Conservation (phyloP, 1,284 basidiomycete genomes). For the Cerrena zonata region DNA sequence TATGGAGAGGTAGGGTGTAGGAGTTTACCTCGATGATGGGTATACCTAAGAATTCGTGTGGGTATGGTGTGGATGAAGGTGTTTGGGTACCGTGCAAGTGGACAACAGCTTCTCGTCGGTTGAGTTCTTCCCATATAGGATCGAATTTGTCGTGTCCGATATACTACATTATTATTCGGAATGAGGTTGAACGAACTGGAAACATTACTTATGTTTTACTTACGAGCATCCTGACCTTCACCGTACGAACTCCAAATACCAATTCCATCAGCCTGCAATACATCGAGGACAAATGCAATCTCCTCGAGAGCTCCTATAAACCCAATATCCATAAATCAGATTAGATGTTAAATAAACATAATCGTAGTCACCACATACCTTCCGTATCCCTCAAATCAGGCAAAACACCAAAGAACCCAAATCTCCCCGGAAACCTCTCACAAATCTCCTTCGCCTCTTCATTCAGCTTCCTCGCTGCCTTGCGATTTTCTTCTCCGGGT, state of each 20-base stretch:
- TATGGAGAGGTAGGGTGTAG: not conserved
- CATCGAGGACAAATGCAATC: slow-evolving; percentile 53
- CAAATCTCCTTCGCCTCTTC: slow-evolving; percentile 41
- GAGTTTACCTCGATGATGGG: slow-evolving; percentile 57
- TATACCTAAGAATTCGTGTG: slow-evolving; percentile 55
- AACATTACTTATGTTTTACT: slow-evolving; percentile 9
- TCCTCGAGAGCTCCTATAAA: slow-evolving; percentile 50
- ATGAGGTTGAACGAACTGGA: too few relatives aligned
- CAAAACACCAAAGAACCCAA: slow-evolving; percentile 62
- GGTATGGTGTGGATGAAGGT: slow-evolving; percentile 55
- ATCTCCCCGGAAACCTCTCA: slow-evolving; percentile 42
- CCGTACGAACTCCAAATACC: slow-evolving; percentile 62
- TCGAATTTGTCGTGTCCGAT: slow-evolving; percentile 58
- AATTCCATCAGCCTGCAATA: slow-evolving; percentile 55
- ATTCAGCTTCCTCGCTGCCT: slow-evolving; percentile 44
- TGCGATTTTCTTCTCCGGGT: slow-evolving; percentile 38
- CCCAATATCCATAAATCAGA: too few relatives aligned
- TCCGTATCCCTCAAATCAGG: slow-evolving; percentile 55
- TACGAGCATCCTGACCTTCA: slow-evolving; percentile 26
- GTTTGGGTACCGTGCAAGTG: slow-evolving; percentile 67
- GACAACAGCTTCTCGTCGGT: slow-evolving; percentile 51
- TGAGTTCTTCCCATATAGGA: slow-evolving; percentile 59
- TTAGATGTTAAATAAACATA: not conserved
- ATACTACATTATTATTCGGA: slow-evolving; percentile 58
- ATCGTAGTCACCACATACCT: slow-evolving; percentile 40